These are phyloP conservation scores for Ceratocystis papillata DNA, from an alignment of 2,329 filamentous ascomycete genomes.

Conservation along the genomic window DNA sequence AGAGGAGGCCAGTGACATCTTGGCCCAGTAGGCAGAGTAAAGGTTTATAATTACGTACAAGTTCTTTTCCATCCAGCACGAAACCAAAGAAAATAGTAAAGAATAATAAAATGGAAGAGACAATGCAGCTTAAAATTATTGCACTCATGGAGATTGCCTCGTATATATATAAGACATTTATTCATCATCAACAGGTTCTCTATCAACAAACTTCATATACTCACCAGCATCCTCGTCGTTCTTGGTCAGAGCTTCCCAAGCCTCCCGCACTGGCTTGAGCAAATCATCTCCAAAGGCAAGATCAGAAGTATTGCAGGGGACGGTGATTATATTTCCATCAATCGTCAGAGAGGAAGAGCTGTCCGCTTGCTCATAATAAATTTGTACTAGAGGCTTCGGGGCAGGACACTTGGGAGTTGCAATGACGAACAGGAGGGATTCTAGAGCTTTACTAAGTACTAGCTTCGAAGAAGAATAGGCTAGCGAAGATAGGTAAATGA, in stretches of 20 bases:
- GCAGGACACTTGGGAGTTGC: conserved; percentile 17
- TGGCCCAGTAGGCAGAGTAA: not conserved
- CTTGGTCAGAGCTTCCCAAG: conserved; percentile 57
- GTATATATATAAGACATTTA: conserved; percentile 38
- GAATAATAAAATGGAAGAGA: not conserved
- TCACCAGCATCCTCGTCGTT: conserved; percentile 36
- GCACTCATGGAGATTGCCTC: not conserved
- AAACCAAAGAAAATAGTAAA: not conserved
- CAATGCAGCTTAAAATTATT: not conserved
- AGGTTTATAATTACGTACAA: too few species aligned
- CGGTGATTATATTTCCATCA: conserved; percentile 40
- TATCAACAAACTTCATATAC: conserved; percentile 72
- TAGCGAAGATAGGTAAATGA: conserved; percentile 36
- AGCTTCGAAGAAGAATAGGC: conserved; percentile 31
- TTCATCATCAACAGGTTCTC: conserved; percentile 51
- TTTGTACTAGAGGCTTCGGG: conserved; percentile 37
- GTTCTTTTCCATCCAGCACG: not conserved
- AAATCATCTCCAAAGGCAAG: conserved; percentile 64
- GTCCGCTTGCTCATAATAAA: conserved; percentile 46
- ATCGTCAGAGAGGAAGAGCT: conserved; percentile 27
- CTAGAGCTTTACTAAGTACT: conserved; percentile 35
- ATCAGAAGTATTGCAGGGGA: conserved; percentile 51
- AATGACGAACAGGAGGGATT: conserved; percentile 33
- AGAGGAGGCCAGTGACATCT: not conserved
- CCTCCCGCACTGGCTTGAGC: conserved; percentile 54